A percentile compares a stretch with the other conserved stretches of the same genome.
Evolutionary conservation across 352 stramenopile genomes (phyloP).

Genomic region (Thalassiosira allenii): DNA sequence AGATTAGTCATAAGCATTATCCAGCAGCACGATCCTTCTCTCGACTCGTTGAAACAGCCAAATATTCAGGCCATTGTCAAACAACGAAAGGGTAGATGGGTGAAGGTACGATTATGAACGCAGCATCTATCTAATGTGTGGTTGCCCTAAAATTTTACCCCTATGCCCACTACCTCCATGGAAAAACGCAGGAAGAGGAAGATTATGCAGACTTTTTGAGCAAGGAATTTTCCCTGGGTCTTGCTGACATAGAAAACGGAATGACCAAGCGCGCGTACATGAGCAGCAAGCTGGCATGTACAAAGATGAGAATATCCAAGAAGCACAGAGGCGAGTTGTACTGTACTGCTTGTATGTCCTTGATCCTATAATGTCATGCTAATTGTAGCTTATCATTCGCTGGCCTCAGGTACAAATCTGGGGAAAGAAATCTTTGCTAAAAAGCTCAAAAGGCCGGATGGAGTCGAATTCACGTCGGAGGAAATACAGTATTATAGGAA

Average conservation of each 20-base stretch:
- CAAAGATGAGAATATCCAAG: slow-evolving; percentile 51
- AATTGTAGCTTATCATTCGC: neutral
- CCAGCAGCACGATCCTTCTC: slow-evolving; percentile 17
- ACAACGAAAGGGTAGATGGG: slow-evolving; percentile 46
- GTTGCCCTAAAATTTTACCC: neutral
- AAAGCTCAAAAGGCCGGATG: slow-evolving; percentile 1
- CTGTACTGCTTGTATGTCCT: neutral
- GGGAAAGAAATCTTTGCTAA: slow-evolving; percentile 35
- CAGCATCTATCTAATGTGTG: neutral
- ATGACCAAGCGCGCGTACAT: slow-evolving; percentile 44
- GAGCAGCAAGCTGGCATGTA: slow-evolving; percentile 43
- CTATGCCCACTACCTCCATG: neutral
- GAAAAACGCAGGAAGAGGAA: slow-evolving; percentile 30
- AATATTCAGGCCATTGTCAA: slow-evolving; percentile 27
- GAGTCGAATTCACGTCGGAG: neutral
- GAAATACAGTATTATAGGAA: slow-evolving; percentile 17
- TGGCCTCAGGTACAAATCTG: slow-evolving; percentile 25
- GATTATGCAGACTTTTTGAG: slow-evolving; percentile 47
- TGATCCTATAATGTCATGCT: neutral
- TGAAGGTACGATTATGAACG: slow-evolving; percentile 22
- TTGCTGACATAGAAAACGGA: slow-evolving; percentile 23
- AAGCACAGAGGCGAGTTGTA: slow-evolving; percentile 38
- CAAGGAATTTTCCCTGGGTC: slow-evolving; percentile 40
- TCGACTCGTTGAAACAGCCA: slow-evolving; percentile 29
- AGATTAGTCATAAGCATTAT: slow-evolving; percentile 11